Conservation (phyloP, 768 basidiomycete genomes). For the Tricholoma bakamatsutake region DNA sequence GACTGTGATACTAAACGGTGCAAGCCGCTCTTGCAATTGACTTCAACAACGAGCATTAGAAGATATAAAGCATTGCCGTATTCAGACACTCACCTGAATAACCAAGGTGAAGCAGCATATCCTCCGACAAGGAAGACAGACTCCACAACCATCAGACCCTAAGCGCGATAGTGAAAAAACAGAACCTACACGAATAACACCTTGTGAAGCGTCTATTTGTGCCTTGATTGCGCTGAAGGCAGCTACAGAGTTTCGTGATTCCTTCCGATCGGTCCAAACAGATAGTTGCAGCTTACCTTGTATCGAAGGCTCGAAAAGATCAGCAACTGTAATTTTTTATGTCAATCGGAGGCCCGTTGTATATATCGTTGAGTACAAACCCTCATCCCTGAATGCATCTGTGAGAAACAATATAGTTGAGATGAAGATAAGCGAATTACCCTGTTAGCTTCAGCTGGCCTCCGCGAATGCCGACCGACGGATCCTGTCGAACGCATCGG, state of each 20-base stretch:
- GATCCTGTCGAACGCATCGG: slow-evolving; percentile 29
- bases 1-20: slow-evolving; percentile 49
- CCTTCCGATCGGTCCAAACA: neutral
- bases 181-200: slow-evolving; percentile 52
- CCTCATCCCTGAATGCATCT: slow-evolving; percentile 23
- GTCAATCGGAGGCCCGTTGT: neutral
- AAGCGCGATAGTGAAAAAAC: neutral
- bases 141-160: slow-evolving; percentile 25
- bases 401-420: slow-evolving; percentile 1
- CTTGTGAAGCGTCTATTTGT: slow-evolving; percentile 64
- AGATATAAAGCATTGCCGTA: neutral
- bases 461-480: slow-evolving; percentile 59
- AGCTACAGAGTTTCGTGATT: slow-evolving; percentile 28
- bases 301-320: slow-evolving; percentile 75
- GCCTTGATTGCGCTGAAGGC: slow-evolving; percentile 62
- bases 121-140: slow-evolving; percentile 84
- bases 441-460: slow-evolving; percentile 71
- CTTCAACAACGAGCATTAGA: slow-evolving; percentile 13
- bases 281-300: slow-evolving; percentile 31
- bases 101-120: slow-evolving; percentile 78
- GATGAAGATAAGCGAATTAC: slow-evolving; percentile 28
- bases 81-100: slow-evolving; percentile 40
- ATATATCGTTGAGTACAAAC: slow-evolving; percentile 11
- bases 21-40: slow-evolving; percentile 67
- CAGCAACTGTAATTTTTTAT: slow-evolving; percentile 41